A percentile compares a stretch with the other conserved stretches of the same genome.
Conservation (phyloP, 768 basidiomycete species). For the Suillus hirtellus region DNA sequence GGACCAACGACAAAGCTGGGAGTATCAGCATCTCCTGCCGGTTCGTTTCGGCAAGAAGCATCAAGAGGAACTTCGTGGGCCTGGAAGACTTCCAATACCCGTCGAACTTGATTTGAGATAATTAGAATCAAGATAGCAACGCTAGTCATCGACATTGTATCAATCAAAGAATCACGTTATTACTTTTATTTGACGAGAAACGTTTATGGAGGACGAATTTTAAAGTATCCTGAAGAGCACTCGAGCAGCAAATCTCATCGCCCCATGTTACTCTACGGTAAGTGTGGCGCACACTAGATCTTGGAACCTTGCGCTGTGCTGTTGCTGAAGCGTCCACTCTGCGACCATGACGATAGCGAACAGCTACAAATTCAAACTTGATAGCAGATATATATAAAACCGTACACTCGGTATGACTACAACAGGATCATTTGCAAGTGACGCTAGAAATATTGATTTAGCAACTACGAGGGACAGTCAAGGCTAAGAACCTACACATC, state of each 20-base stretch:
- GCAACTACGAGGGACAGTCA: not conserved
- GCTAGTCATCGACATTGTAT: too few relatives aligned
- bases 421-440: not conserved
- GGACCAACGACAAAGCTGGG: slow-evolving; percentile 98
- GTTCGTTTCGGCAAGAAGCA: slow-evolving; percentile 85
- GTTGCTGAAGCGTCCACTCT: too few relatives aligned
- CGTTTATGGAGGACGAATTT: too few relatives aligned
- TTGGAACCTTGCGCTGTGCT: too few relatives aligned
- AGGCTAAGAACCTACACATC: not conserved
- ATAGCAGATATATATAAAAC: not conserved
- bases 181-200: not conserved
- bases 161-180: not conserved
- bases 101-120: slow-evolving; percentile 68
- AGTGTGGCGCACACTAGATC: too few relatives aligned
- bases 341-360: too few relatives aligned
- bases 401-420: not conserved
- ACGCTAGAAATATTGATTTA: not conserved
- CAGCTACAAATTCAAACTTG: too few relatives aligned
- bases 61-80: slow-evolving; percentile 96
- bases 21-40: slow-evolving; percentile 76
- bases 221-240: not conserved
- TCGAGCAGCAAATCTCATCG: too few relatives aligned
- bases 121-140: not conserved
- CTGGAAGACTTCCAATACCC: slow-evolving; percentile 83
- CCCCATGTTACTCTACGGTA: too few relatives aligned